Percentiles rank a stretch among this genome's conserved stretches.
phyloP scores from a whole-genome alignment of 306 rosid species.

The Vicia villosa region DNA sequence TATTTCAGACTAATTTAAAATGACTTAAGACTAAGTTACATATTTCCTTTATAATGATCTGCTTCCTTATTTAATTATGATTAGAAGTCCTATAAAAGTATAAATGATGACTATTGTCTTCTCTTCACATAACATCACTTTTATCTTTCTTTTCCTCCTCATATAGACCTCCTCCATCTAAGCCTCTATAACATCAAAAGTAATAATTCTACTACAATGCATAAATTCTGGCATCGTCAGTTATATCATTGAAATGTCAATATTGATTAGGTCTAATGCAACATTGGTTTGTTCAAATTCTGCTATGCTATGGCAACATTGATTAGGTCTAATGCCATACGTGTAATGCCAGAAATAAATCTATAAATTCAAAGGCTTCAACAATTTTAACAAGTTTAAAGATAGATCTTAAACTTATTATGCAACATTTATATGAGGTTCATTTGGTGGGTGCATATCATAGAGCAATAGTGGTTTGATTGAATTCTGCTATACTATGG shows the following conservation, averaged over 20 bases:
- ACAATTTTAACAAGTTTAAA: too few relatives aligned
- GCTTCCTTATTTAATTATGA: not conserved
- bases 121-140: not conserved
- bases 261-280: too few relatives aligned
- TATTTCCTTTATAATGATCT: constrained; percentile 2
- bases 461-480: not conserved
- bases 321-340: too few relatives aligned
- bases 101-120: not conserved
- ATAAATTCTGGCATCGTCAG: constrained; percentile 12
- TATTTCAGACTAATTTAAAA: not conserved
- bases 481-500: not conserved
- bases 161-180: not conserved
- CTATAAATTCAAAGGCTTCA: too few relatives aligned
- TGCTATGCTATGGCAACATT: too few relatives aligned
- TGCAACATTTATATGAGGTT: too few relatives aligned
- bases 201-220: not conserved
- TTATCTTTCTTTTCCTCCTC: not conserved
- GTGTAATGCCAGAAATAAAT: too few relatives aligned
- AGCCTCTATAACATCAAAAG: not conserved
- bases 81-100: not conserved
- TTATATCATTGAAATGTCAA: constrained; percentile 24
- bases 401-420: too few relatives aligned
- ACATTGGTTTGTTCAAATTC: too few relatives aligned
- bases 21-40: constrained; percentile 5
- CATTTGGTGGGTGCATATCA: too few relatives aligned